Conservation (phyloP, 2,329 filamentous ascomycete species). For the Exophiala phaeomuriformis region DNA sequence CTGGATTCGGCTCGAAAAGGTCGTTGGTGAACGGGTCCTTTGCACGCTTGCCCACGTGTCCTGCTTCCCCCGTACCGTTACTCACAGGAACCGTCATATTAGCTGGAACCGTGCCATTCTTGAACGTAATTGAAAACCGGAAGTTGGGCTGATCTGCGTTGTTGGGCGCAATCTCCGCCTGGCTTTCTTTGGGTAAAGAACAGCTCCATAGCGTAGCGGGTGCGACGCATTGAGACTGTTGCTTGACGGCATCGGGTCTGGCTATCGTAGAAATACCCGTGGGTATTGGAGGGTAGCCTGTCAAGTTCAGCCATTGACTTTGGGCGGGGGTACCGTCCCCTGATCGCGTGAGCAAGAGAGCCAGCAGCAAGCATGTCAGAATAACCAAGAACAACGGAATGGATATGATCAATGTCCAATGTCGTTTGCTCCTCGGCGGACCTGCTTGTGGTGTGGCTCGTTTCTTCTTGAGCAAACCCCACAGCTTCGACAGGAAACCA, state of each 20-base stretch:
- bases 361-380: conserved; percentile 47
- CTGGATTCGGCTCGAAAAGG: conserved; percentile 40
- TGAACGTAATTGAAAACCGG: conserved; percentile 63
- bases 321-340: conserved; percentile 38
- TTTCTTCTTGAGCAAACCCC: conserved; percentile 7
- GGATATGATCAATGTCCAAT: conserved; percentile 49
- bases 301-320: conserved; percentile 71
- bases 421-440: conserved; percentile 40
- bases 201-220: conserved; percentile 80
- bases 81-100: conserved; percentile 55
- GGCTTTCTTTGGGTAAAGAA: conserved; percentile 69
- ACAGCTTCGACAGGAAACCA: conserved; percentile 10
- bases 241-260: conserved; percentile 58
- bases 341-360: conserved; percentile 49
- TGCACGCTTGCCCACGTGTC: conserved; percentile 27
- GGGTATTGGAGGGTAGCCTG: conserved; percentile 77
- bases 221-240: conserved; percentile 62
- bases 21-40: conserved; percentile 32
- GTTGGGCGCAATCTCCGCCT: conserved; percentile 56
- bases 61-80: conserved; percentile 30
- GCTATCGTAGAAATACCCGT: conserved; percentile 74
- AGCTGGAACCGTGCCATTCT: conserved; percentile 45
- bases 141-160: conserved; percentile 67
- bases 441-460: neutral
- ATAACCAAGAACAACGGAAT: conserved; percentile 44